phyloP scores from a whole-genome alignment of 2,329 filamentous ascomycete species.

The Dothidotthia symphoricarpi region DNA sequence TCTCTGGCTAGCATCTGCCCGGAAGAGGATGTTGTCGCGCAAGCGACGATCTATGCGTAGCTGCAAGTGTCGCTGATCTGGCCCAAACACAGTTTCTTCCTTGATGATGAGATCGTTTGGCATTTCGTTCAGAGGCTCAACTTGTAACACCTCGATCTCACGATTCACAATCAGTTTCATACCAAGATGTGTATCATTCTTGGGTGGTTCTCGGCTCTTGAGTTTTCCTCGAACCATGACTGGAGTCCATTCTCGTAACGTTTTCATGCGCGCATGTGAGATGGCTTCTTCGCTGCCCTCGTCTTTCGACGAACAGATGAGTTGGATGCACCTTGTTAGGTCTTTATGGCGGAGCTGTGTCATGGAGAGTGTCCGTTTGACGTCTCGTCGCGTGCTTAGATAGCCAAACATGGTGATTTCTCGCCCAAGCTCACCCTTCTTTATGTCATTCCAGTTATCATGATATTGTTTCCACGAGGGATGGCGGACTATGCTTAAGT shows the following conservation, averaged over 20 bases:
- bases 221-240: conserved; percentile 55
- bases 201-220: conserved; percentile 42
- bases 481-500: conserved; percentile 11
- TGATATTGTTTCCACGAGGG: conserved; percentile 24
- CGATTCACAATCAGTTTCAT: conserved; percentile 42
- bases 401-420: conserved; percentile 56
- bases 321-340: conserved; percentile 49
- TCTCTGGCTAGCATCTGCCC: conserved; percentile 59
- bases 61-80: conserved; percentile 77
- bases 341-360: conserved; percentile 55
- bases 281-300: conserved; percentile 22
- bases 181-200: conserved; percentile 30
- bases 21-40: conserved; percentile 66
- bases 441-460: conserved; percentile 20
- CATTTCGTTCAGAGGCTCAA: conserved; percentile 70
- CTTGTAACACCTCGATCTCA: conserved; percentile 62
- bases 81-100: conserved; percentile 69
- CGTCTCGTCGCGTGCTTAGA: conserved; percentile 64
- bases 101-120: conserved; percentile 75
- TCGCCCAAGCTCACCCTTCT: conserved; percentile 2
- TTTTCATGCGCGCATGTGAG: conserved; percentile 43
- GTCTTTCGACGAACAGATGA: conserved; percentile 48
- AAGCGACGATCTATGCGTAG: conserved; percentile 71
- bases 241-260: conserved; percentile 52
- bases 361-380: conserved; percentile 70